Percentiles rank a stretch among this genome's conserved stretches.
Conservation (phyloP, 345 rosid species). For the Linum lewisii region DNA sequence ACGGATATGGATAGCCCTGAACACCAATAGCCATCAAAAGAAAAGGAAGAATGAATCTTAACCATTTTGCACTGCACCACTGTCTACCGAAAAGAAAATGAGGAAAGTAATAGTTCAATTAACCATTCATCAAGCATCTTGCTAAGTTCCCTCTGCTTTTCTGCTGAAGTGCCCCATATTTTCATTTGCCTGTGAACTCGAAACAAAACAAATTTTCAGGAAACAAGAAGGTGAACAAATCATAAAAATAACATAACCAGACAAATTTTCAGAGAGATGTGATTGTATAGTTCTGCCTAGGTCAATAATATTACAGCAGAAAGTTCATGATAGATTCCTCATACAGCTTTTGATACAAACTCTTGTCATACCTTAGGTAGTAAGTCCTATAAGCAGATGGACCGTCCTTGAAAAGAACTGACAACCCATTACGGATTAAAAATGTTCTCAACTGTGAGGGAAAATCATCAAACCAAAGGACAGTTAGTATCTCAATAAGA, state of each 20-base stretch:
- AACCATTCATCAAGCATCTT: conserved; percentile 98
- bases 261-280: too few species aligned
- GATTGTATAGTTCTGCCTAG: too few species aligned
- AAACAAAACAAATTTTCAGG: conserved; percentile 7
- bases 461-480: neutral
- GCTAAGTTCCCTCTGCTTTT: conserved; percentile 73
- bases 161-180: conserved; percentile 75
- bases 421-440: conserved; percentile 87
- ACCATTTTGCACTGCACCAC: neutral
- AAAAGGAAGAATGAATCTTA: conserved; percentile 3
- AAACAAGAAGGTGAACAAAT: neutral
- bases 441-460: conserved; percentile 74
- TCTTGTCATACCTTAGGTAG: conserved; percentile 48
- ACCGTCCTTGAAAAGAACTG: conserved; percentile 76
- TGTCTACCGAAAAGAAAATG: conserved; percentile 12
- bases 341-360: neutral
- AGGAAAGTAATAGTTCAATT: conserved; percentile 8
- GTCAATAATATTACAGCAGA: neutral
- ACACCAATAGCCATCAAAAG: neutral
- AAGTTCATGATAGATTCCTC: neutral
- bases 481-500: neutral
- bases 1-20: conserved; percentile 67
- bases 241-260: neutral
- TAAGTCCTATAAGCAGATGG: conserved; percentile 73
- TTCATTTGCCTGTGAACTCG: conserved; percentile 67